A percentile compares a stretch with the other conserved stretches of the same genome.
Conservation (phyloP, 768 basidiomycete species). For the Russula olivacea region DNA sequence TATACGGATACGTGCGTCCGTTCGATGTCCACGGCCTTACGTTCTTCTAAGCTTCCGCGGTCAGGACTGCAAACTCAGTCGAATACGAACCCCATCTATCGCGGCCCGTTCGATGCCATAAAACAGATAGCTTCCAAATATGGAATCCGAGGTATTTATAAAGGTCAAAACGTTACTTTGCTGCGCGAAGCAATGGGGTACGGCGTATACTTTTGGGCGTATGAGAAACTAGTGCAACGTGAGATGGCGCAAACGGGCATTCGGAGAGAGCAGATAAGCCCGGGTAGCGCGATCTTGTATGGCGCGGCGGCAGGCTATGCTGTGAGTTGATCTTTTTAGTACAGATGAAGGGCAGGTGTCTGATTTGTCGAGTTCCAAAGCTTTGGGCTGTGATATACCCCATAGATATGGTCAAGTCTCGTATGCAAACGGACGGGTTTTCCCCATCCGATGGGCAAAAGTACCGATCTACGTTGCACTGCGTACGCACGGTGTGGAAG, state of each 20-base stretch:
- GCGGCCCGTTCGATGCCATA: conserved; percentile 83
- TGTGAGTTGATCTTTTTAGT: conserved; percentile 35
- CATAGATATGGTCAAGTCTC: conserved; percentile 93
- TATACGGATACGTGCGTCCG: conserved; percentile 83
- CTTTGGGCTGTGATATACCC: conserved; percentile 93
- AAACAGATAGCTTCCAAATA: conserved; percentile 71
- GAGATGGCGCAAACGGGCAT: conserved; percentile 74
- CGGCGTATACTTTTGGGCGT: conserved; percentile 84
- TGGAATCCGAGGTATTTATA: conserved; percentile 83
- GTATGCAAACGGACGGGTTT: conserved; percentile 94
- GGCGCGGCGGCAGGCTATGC: conserved; percentile 92
- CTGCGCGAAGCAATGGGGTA: conserved; percentile 78
- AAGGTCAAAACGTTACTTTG: conserved; percentile 87
- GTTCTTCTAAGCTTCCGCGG: neutral
- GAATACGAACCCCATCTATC: conserved; percentile 65
- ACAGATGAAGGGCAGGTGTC: conserved; percentile 13
- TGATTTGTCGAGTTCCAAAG: conserved; percentile 34
- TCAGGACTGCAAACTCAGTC: conserved; percentile 90
- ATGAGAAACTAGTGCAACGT: conserved; percentile 86
- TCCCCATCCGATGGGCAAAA: conserved; percentile 67
- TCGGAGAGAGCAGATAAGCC: conserved; percentile 67
- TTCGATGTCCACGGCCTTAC: conserved; percentile 9
- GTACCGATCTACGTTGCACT: conserved; percentile 78
- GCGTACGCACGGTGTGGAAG: conserved; percentile 74
- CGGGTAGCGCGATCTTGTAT: conserved; percentile 73